Evolutionary conservation across 305 asterid species (phyloP).

Genomic region (Fraxinus sp.): DNA sequence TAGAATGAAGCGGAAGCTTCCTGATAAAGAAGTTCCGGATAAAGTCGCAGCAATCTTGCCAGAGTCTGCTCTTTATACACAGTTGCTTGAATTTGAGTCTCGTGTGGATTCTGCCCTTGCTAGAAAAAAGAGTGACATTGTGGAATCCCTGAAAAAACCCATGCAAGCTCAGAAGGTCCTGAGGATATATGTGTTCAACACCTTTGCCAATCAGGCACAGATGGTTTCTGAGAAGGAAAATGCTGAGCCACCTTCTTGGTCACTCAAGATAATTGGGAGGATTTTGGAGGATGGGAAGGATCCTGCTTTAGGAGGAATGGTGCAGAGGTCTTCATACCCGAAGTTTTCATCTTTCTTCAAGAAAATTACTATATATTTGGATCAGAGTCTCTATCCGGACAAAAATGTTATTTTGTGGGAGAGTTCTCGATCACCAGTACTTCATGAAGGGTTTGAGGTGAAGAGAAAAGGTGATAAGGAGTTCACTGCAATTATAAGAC

Average conservation of each 20-base stretch:
- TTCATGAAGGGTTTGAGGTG: conserved; percentile 85
- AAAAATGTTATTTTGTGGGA: conserved; percentile 91
- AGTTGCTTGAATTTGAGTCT: conserved; percentile 70
- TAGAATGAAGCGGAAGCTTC: conserved; percentile 60
- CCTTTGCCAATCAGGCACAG: conserved; percentile 52
- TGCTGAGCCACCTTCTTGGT: conserved; percentile 74
- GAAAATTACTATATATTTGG: conserved; percentile 85
- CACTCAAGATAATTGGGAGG: conserved; percentile 70
- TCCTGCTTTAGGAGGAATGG: conserved; percentile 38
- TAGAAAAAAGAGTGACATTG: conserved; percentile 64
- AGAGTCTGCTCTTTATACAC: conserved; percentile 75
- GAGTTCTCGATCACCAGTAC: conserved; percentile 65
- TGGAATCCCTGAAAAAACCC: conserved; percentile 45
- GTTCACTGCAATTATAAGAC: conserved; percentile 75
- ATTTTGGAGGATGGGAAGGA: conserved; percentile 63
- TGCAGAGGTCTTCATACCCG: conserved; percentile 39
- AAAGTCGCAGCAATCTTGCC: conserved; percentile 66
- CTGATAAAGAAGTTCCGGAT: conserved; percentile 64
- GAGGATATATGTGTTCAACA: conserved; percentile 68
- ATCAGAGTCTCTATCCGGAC: conserved; percentile 74
- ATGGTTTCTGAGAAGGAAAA: conserved; percentile 32
- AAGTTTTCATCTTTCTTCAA: conserved; percentile 76
- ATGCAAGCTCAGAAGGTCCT: conserved; percentile 44
- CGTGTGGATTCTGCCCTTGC: conserved; percentile 66
- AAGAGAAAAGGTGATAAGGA: conserved; percentile 87